A percentile compares a stretch with the other conserved stretches of the same genome.
Conservation (phyloP, 345 rosid species). For the Eucalyptus erythrocorys region DNA sequence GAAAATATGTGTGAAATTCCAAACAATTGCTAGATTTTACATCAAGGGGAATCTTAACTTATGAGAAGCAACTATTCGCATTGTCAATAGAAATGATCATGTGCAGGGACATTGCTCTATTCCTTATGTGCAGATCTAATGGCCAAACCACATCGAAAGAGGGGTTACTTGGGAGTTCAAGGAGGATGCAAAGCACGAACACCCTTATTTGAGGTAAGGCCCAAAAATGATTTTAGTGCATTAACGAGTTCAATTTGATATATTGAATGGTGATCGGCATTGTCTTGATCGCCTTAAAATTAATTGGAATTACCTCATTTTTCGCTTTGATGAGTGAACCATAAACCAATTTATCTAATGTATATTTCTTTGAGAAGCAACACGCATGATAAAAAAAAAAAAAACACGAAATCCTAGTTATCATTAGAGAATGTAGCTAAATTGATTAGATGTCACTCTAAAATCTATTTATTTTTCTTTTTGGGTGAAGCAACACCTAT, state of each 20-base stretch:
- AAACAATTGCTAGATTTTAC: background rate
- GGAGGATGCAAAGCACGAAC: background rate
- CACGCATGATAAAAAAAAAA: too few species aligned
- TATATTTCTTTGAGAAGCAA: too few species aligned
- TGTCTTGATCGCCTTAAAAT: background rate
- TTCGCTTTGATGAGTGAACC: background rate
- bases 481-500: too few species aligned
- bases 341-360: too few species aligned
- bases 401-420: too few species aligned
- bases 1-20: background rate
- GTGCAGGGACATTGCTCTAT: background rate
- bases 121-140: background rate
- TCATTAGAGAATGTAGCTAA: too few species aligned
- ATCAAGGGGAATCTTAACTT: background rate
- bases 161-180: background rate
- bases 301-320: background rate
- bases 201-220: background rate
- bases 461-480: too few species aligned
- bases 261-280: background rate
- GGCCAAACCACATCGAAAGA: background rate
- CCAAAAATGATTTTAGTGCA: background rate
- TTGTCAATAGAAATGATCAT: background rate
- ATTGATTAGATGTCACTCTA: too few species aligned
- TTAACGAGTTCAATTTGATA: background rate
- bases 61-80: background rate